Conservation (phyloP, 306 rosid genomes). For the Vigna nakashimae region DNA sequence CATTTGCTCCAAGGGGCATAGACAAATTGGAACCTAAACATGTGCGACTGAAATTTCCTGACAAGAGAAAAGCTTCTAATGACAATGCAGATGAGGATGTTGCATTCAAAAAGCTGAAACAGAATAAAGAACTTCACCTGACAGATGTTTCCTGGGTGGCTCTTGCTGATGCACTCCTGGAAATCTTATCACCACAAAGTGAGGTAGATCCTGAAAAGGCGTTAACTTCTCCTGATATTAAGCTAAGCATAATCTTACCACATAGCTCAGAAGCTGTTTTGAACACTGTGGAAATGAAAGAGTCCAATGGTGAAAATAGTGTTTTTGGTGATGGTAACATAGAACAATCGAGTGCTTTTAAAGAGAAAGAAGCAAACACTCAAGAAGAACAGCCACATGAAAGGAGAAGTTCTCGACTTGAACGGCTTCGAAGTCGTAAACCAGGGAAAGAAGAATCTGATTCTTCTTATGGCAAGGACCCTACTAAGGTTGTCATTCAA, state of each 20-base stretch:
- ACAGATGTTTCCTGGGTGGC: slow-evolving; percentile 83
- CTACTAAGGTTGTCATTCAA: slow-evolving; percentile 73
- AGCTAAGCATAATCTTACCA: slow-evolving; percentile 64
- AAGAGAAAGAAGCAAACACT: slow-evolving; percentile 69
- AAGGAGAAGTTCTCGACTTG: slow-evolving; percentile 95
- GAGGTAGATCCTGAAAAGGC: slow-evolving; percentile 50
- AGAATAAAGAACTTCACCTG: slow-evolving; percentile 69
- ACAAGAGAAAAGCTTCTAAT: slow-evolving; percentile 77
- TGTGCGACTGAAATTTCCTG: slow-evolving; percentile 78
- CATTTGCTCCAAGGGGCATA: slow-evolving; percentile 94
- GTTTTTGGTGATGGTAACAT: slow-evolving; percentile 54
- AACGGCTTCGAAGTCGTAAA: slow-evolving; percentile 94
- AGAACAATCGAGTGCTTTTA: slow-evolving; percentile 58
- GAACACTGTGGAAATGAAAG: slow-evolving; percentile 60
- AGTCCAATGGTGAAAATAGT: slow-evolving; percentile 49
- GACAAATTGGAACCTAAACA: slow-evolving; percentile 96
- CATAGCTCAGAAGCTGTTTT: slow-evolving; percentile 59
- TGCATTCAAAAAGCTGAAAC: slow-evolving; percentile 75
- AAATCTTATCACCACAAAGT: slow-evolving; percentile 61
- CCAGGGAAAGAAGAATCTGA: slow-evolving; percentile 92
- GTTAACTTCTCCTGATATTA: slow-evolving; percentile 72
- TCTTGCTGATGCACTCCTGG: slow-evolving; percentile 78
- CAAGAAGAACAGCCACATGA: slow-evolving; percentile 90
- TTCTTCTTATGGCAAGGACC: slow-evolving; percentile 73
- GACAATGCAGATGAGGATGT: slow-evolving; percentile 63